These are phyloP conservation scores for Leccinum broughii DNA, from an alignment of 768 basidiomycete genomes.

Conservation along the genomic window DNA sequence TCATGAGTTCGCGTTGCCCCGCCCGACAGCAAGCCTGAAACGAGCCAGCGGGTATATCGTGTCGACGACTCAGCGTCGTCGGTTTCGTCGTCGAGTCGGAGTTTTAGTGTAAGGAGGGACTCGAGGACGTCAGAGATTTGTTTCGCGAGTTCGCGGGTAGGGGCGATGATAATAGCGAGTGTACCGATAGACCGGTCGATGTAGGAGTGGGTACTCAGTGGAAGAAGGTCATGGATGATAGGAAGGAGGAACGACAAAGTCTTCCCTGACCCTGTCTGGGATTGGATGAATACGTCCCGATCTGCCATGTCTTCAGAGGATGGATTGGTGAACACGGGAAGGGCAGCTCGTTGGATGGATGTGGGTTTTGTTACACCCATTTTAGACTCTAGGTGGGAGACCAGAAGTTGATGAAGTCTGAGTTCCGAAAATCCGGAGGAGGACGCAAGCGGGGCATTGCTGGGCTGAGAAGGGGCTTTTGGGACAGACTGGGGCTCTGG, in stretches of 20 bases:
- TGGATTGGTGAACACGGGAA: slow-evolving; percentile 59
- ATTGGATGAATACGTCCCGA: slow-evolving; percentile 90
- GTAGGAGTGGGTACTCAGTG: slow-evolving; percentile 84
- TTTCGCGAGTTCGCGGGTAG: slow-evolving; percentile 93
- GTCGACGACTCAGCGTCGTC: slow-evolving; percentile 45
- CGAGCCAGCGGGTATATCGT: slow-evolving; percentile 84
- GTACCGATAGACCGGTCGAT: slow-evolving; percentile 96
- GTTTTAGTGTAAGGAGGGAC: slow-evolving; percentile 70
- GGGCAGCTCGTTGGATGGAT: slow-evolving; percentile 77
- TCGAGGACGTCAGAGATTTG: slow-evolving; percentile 97
- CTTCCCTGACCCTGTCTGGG: slow-evolving; percentile 97
- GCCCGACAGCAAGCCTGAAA: slow-evolving; percentile 89
- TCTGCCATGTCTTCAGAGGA: slow-evolving; percentile 38
- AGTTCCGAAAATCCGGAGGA: slow-evolving; percentile 80
- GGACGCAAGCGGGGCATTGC: slow-evolving; percentile 79
- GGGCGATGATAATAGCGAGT: slow-evolving; percentile 90
- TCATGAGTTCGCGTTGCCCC: slow-evolving; percentile 95
- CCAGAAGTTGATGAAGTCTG: slow-evolving; percentile 79
- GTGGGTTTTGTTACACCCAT: slow-evolving; percentile 86
- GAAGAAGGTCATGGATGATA: slow-evolving; percentile 91
- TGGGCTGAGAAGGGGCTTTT: slow-evolving; percentile 49
- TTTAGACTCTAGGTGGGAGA: slow-evolving; percentile 74
- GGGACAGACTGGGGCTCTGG: slow-evolving; percentile 31
- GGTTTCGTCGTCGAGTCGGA: slow-evolving; percentile 56
- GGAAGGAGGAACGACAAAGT: slow-evolving; percentile 92